Evolutionary conservation across 345 rosid genomes (phyloP), one percentile per base, ranked within the genome.

Genomic region (Camelina sativa): DNA sequence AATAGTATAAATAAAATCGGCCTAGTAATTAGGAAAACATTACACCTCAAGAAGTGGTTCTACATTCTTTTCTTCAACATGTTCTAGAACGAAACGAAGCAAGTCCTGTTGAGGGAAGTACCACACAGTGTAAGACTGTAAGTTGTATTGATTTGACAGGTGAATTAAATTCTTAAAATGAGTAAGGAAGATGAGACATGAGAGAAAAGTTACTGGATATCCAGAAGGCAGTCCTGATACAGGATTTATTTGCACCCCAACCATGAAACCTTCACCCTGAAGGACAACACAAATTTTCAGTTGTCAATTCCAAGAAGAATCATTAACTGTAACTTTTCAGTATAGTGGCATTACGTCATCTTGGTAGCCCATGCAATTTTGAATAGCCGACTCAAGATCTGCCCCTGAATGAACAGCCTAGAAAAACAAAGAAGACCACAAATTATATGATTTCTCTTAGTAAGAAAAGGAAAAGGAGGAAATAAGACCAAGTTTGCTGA

Each of bases 371-470:
- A 95, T 80, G 80, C 99, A 95, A 83, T 89, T 92, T 70, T 90
- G 73, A 79, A 92, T 82, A 66, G 99, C 92, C 63, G 99, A 95
- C 80, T 92, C 99, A 19, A 95, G 97, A 83, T 95, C 99, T 57
- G 98, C 99, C 77, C 99, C 99, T 17, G 98, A 95, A 86, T 95
- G 99, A 78, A 95, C 99, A 32, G 99, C 99, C 99, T 95, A 74
- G 54, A 78, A 5, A 80, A 72, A 63, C 64, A 59, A 62, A 82
- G 54, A 79, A 75, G 40, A 51, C 63, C 73, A 50, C 50, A 71
- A 37, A 68, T 68, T 30, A 35, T 22, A 74, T 40, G 23, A 12
- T 48, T 46, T 76, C 43, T 20, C 52, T 32, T 35, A 11, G 11
- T 8, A 65, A 38, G 25, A 74, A 17, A 15, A 40, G 22, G 51